These are phyloP conservation scores for Neurospora sp. DNA, from an alignment of 495 filamentous ascomycete genomes.

Conservation along the genomic window DNA sequence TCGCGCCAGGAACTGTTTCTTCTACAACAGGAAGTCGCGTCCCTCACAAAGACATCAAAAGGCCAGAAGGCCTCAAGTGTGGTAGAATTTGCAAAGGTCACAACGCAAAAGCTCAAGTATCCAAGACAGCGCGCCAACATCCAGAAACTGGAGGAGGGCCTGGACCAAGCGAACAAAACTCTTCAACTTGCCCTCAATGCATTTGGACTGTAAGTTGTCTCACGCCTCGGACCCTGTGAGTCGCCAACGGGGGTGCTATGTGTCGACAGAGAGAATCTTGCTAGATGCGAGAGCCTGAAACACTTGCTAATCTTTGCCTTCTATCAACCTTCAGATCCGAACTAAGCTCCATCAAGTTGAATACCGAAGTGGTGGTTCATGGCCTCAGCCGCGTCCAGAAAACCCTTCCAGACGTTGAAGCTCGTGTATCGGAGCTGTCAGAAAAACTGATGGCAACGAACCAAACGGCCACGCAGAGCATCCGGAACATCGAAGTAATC, in stretches of 20 bases:
- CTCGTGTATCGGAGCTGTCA: not conserved
- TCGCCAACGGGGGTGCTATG: not conserved
- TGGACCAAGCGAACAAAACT: not conserved
- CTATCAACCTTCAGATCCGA: not conserved
- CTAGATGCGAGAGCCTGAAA: not conserved
- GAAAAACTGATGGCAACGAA: not conserved
- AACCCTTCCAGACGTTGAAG: not conserved
- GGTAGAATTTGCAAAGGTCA: not conserved
- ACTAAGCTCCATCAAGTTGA: not conserved
- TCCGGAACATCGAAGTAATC: not conserved
- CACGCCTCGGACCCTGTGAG: not conserved
- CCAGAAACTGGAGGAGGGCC: not conserved
- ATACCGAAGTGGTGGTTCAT: not conserved
- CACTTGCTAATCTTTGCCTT: not conserved
- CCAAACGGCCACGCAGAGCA: not conserved
- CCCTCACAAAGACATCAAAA: not conserved
- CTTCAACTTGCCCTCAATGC: not conserved
- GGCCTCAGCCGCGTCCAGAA: not conserved
- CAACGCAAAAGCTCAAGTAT: not conserved
- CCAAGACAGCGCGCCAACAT: not conserved
- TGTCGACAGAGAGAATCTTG: not conserved
- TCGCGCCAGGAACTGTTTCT: not conserved
- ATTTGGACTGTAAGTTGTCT: not conserved
- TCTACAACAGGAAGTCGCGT: not conserved
- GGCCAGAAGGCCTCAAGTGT: not conserved